These are phyloP conservation scores for Clitocybe nebularis DNA, from an alignment of 1,284 basidiomycete species.

Conservation along the genomic window DNA sequence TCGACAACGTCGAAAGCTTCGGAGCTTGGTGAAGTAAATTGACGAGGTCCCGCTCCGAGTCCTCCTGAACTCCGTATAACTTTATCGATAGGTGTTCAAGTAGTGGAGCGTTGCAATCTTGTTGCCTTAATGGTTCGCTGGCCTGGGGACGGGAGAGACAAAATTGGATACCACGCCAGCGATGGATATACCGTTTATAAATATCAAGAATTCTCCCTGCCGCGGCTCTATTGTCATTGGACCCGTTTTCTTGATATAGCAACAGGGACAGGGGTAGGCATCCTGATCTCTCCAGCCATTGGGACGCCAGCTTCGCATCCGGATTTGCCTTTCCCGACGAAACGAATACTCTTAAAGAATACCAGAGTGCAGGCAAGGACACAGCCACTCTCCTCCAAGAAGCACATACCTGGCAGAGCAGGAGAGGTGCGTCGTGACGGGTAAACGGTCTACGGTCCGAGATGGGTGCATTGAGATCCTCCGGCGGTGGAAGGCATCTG, in stretches of 20 bases:
- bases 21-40: constrained; percentile 25
- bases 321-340: constrained; percentile 26
- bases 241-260: constrained; percentile 28
- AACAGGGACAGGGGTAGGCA: constrained; percentile 27
- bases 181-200: constrained; percentile 52
- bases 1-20: constrained; percentile 23
- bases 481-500: constrained; percentile 22
- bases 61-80: constrained; percentile 21
- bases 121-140: constrained; percentile 17
- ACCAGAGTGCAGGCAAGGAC: constrained; percentile 27
- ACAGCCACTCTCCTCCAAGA: constrained; percentile 26
- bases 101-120: constrained; percentile 22
- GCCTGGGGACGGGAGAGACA: constrained; percentile 25
- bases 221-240: constrained; percentile 40
- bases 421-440: constrained; percentile 22
- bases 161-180: constrained; percentile 28
- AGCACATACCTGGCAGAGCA: constrained; percentile 28
- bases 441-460: constrained; percentile 9
- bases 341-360: constrained; percentile 25
- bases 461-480: constrained; percentile 15
- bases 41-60: constrained; percentile 24
- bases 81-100: constrained; percentile 25
- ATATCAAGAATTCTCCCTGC: constrained; percentile 54
- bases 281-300: constrained; percentile 29
- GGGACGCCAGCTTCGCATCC: constrained; percentile 19